These are phyloP conservation scores for Russula virescens DNA, from an alignment of 768 basidiomycete species.

Conservation along the genomic window DNA sequence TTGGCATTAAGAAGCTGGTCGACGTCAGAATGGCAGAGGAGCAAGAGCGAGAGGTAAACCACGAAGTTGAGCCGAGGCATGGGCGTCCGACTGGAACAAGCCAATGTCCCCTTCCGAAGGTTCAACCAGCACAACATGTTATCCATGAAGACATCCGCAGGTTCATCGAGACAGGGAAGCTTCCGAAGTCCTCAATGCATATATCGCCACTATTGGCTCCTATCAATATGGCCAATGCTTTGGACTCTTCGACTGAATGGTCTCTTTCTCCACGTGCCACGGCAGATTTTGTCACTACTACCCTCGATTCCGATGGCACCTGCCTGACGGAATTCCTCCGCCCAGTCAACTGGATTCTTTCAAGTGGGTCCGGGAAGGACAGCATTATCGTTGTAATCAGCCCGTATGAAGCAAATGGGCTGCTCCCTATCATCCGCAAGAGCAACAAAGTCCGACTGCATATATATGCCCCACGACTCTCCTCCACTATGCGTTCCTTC, in stretches of 20 bases:
- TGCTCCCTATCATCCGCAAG: conserved; percentile 15
- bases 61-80: conserved; percentile 11
- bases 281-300: neutral
- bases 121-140: conserved; percentile 1
- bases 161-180: conserved; percentile 12
- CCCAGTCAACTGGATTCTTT: conserved; percentile 16
- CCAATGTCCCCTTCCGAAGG: conserved; percentile 2
- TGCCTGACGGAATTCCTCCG: conserved; percentile 15
- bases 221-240: neutral
- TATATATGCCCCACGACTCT: conserved; percentile 12
- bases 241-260: conserved; percentile 5
- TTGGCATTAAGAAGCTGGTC: too few species aligned
- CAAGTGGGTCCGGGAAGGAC: conserved; percentile 7
- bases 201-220: neutral
- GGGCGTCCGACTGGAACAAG: conserved; percentile 4
- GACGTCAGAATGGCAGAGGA: too few species aligned
- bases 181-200: neutral
- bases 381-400: conserved; percentile 9
- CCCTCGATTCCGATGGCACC: neutral
- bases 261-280: conserved; percentile 8
- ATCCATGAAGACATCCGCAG: conserved; percentile 10
- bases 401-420: conserved; percentile 14
- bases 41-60: conserved; percentile 17
- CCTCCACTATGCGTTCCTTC: conserved; percentile 10
- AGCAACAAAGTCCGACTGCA: conserved; percentile 14